These are phyloP conservation scores for Curvularia lunata DNA, from an alignment of 2,329 filamentous ascomycete species.

Conservation along the genomic window DNA sequence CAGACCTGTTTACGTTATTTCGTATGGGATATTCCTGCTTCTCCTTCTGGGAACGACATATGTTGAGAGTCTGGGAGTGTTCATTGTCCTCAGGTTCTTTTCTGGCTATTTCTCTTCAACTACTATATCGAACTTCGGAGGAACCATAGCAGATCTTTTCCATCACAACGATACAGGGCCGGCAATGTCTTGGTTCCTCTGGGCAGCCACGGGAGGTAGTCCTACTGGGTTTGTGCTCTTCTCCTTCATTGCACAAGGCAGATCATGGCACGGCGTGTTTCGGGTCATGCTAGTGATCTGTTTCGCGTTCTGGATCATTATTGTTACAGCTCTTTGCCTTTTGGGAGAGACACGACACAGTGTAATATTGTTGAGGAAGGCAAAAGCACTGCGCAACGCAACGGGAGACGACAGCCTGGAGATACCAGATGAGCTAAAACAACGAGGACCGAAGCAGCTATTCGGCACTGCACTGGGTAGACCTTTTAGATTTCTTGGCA, in stretches of 20 bases:
- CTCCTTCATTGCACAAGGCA: conserved; percentile 53
- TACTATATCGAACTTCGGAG: conserved; percentile 51
- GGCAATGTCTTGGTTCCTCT: conserved; percentile 54
- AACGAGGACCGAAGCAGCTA: conserved; percentile 47
- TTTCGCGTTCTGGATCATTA: conserved; percentile 53
- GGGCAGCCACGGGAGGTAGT: conserved; percentile 56
- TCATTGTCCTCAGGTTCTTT: conserved; percentile 53
- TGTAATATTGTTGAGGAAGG: conserved; percentile 51
- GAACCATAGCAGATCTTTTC: conserved; percentile 56
- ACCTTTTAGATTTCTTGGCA: conserved; percentile 56
- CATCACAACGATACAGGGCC: conserved; percentile 52
- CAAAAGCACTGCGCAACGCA: conserved; percentile 35
- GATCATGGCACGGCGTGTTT: conserved; percentile 54
- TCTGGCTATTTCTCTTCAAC: conserved; percentile 55
- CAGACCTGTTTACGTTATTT: conserved; percentile 52
- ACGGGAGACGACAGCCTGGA: conserved; percentile 37
- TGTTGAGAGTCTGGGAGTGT: conserved; percentile 51
- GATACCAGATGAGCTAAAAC: conserved; percentile 50
- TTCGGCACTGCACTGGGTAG: conserved; percentile 53
- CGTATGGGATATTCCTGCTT: conserved; percentile 53
- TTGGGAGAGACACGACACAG: conserved; percentile 56
- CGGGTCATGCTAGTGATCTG: conserved; percentile 57
- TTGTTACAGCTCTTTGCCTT: conserved; percentile 46
- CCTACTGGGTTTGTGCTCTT: conserved; percentile 57
- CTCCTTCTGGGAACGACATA: conserved; percentile 54